A percentile compares a stretch with the other conserved stretches of the same genome.
Conservation (phyloP, 139 green algal species). For the Micromonas commoda region DNA sequence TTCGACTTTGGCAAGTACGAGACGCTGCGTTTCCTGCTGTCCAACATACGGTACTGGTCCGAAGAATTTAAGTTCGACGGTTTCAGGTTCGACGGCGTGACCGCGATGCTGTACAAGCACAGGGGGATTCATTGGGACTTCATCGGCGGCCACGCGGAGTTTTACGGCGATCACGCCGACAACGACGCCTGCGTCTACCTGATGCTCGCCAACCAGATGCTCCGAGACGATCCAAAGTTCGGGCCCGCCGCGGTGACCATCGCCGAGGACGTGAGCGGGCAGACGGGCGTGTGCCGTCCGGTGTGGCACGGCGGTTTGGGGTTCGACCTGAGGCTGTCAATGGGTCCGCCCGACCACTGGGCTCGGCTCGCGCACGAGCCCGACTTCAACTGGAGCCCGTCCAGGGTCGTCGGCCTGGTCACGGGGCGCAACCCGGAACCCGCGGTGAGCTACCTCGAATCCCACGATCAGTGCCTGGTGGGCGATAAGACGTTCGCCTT, state of each 20-base stretch:
- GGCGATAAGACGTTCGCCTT: slow-evolving; percentile 54
- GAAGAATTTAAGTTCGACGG: slow-evolving; percentile 35
- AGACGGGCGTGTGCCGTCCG: slow-evolving; percentile 81
- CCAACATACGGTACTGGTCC: slow-evolving; percentile 28
- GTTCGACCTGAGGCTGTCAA: slow-evolving; percentile 89
- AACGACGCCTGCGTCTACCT: slow-evolving; percentile 30
- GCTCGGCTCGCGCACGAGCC: slow-evolving; percentile 60
- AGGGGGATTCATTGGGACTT: slow-evolving; percentile 27
- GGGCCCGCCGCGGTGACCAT: slow-evolving; percentile 67
- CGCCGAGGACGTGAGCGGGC: slow-evolving; percentile 93
- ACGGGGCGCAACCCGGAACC: slow-evolving; percentile 61
- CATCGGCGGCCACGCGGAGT: slow-evolving; percentile 16
- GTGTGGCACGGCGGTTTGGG: slow-evolving; percentile 81
- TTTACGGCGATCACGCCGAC: slow-evolving; percentile 15
- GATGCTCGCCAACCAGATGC: slow-evolving; percentile 23
- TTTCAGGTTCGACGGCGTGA: slow-evolving; percentile 35
- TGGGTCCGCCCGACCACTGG: slow-evolving; percentile 91
- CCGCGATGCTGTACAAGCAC: slow-evolving; percentile 37
- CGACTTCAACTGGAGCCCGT: slow-evolving; percentile 80
- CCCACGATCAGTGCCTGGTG: slow-evolving; percentile 50
- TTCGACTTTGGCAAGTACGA: slow-evolving; percentile 34
- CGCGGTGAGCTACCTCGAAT: slow-evolving; percentile 48
- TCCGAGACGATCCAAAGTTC: slow-evolving; percentile 48
- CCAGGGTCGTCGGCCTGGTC: slow-evolving; percentile 74
- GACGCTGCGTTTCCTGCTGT: slow-evolving; percentile 28